Percentiles rank a stretch among this genome's conserved stretches.
Conservation (phyloP, 768 basidiomycete genomes). For the Chalciporus chontae region DNA sequence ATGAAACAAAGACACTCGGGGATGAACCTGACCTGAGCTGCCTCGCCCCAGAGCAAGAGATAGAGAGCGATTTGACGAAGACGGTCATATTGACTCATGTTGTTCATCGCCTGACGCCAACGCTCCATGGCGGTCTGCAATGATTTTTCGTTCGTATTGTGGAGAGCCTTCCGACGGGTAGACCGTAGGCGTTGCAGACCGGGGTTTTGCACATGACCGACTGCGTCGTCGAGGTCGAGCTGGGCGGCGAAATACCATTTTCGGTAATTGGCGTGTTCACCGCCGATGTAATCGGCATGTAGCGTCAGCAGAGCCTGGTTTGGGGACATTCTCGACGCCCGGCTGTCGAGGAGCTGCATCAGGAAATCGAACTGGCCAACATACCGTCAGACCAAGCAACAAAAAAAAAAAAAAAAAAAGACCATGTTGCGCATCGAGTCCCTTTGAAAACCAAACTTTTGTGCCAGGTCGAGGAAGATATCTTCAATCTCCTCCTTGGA, state of each 20-base stretch:
- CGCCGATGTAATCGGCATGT: conserved; percentile 98
- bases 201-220: conserved; percentile 89
- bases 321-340: conserved; percentile 95
- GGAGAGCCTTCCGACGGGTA: conserved; percentile 55
- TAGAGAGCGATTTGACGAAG: conserved; percentile 94
- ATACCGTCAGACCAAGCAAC: no score
- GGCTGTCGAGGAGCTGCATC: conserved; percentile 96
- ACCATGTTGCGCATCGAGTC: conserved; percentile 97
- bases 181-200: conserved; percentile 83
- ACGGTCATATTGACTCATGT: conserved; percentile 97
- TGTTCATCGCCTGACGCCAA: conserved; percentile 98
- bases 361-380: conserved; percentile 82
- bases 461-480: conserved; percentile 92
- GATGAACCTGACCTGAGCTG: conserved; percentile 93
- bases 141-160: conserved; percentile 55
- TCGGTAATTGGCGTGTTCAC: conserved; percentile 96
- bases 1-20: conserved; percentile 99
- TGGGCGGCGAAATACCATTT: conserved; percentile 99
- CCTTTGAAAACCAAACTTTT: conserved; percentile 98
- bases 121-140: conserved; percentile 83
- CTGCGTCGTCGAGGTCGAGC: conserved; percentile 95
- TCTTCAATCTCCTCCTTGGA: conserved; percentile 99
- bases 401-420: conserved; percentile 23
- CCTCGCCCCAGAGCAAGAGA: conserved; percentile 97
- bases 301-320: conserved; percentile 92